phyloP scores from a whole-genome alignment of 1,139 yeast genomes.

The Geotrichum carabidarum region DNA sequence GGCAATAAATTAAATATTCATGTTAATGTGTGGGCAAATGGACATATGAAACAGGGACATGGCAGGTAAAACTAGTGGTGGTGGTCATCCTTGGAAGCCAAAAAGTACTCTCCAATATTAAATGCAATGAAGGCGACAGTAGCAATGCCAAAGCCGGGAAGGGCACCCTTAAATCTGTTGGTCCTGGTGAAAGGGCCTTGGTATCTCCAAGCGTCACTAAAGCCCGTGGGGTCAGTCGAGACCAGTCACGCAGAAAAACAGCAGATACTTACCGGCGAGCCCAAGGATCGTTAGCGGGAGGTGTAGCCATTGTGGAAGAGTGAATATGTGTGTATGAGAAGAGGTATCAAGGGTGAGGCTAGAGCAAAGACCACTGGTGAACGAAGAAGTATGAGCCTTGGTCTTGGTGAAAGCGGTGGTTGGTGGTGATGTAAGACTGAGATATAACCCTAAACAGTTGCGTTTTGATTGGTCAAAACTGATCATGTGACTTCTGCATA shows the following conservation, averaged over 20 bases:
- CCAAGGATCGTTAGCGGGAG: conserved; percentile 44
- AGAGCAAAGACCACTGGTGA: not conserved
- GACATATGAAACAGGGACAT: not conserved
- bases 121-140: conserved; percentile 69
- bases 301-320: conserved; percentile 23
- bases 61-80: not conserved
- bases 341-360: too few species aligned
- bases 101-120: conserved; percentile 51
- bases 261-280: conserved; percentile 41
- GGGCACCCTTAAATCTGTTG: conserved; percentile 65
- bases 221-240: not conserved
- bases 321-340: too few species aligned
- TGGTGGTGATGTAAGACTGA: not conserved
- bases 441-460: not conserved
- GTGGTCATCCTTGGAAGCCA: conserved; percentile 29
- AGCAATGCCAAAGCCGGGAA: conserved; percentile 82
- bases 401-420: not conserved
- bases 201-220: conserved; percentile 88
- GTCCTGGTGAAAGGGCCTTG: conserved; percentile 73
- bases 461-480: not conserved
- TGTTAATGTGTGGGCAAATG: not conserved
- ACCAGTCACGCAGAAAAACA: not conserved
- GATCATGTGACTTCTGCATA: not conserved
- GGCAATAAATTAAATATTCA: not conserved
- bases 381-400: not conserved